Conservation (phyloP, 225 moss, liverwort and hornwort species). For the Bryum argenteum region DNA sequence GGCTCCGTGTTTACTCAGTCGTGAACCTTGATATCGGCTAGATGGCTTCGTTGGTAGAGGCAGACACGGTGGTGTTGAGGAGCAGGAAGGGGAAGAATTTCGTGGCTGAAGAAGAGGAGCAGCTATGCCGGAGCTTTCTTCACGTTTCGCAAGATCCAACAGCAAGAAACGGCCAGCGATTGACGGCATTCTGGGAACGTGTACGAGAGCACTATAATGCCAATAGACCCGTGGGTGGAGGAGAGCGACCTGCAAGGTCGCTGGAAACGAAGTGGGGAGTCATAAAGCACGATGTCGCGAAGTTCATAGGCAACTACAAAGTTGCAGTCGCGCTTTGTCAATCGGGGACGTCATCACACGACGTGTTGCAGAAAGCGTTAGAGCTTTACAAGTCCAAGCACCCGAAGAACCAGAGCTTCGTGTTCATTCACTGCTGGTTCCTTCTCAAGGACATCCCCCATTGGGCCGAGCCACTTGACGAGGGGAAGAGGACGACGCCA, state of each 20-base stretch:
- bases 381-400: slow-evolving; percentile 59
- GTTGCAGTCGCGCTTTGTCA: slow-evolving; percentile 40
- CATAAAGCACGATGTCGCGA: slow-evolving; percentile 53
- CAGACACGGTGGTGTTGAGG: slow-evolving; percentile 44
- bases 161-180: slow-evolving; percentile 45
- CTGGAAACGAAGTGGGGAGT: slow-evolving; percentile 55
- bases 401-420: slow-evolving; percentile 52
- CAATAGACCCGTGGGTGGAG: slow-evolving; percentile 43
- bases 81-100: slow-evolving; percentile 66
- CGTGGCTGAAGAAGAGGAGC: slow-evolving; percentile 52
- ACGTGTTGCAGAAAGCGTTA: slow-evolving; percentile 50
- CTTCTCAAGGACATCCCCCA: slow-evolving; percentile 55
- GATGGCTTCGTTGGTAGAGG: slow-evolving; percentile 46
- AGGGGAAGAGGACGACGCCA: slow-evolving; percentile 48
- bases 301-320: slow-evolving; percentile 46
- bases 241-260: slow-evolving; percentile 49
- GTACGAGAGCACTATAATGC: slow-evolving; percentile 52
- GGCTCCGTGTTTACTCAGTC: slow-evolving; percentile 2
- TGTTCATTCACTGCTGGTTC: slow-evolving; percentile 62
- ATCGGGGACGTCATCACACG: slow-evolving; percentile 50
- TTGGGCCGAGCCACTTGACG: slow-evolving; percentile 52
- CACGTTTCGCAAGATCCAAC: slow-evolving; percentile 53
- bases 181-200: slow-evolving; percentile 52
- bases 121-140: slow-evolving; percentile 52
- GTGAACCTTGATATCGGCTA: slow-evolving; percentile 23